Base-by-base conservation (phyloP, 1,284 basidiomycete genomes). In the Puccinia polysora region DNA sequence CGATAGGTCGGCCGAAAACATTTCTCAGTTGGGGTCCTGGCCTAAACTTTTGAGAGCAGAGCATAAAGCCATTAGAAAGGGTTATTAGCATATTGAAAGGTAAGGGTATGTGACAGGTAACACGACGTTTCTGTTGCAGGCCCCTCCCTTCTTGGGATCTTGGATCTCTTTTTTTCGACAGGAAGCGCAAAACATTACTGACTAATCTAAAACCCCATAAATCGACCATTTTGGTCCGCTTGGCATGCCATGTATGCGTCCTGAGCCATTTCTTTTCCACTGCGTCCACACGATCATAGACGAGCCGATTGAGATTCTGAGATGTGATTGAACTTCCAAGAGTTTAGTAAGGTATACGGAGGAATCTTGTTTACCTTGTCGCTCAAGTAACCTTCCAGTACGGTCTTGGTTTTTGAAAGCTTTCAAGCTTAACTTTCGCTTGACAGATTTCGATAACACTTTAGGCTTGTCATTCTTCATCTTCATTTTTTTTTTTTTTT, bases 211-310 rank as follows among this genome's bases (percentile, higher is more conserved):
- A 91, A 0, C 90, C 90, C 91, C 92, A 96, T 78, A 89, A 83
- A 75, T 87, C 87, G 75, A 87, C 84, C 93, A 96, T 95, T 75
- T 88, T 86, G 86, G 93, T 93, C 1, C 92, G 85, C 80, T 95
- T 96, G 0, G 92, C 88, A 77, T 96, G 93, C 89, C 91, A 96
- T 28, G 95, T 80, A 79, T 96, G 93, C 3, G 91, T 93, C 77
- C 92, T 90, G 0, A 97, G 84, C 93, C 93, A 96, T 8, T 83
- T 82, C 79, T 95, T 95, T 75, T 89, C 83, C 30, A 62, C 59
- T 62, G 43, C n/a, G 25, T 28, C n/a, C n/a, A n/a, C n/a, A n/a
- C n/a, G n/a, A n/a, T n/a, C n/a, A n/a, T n/a, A n/a, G n/a, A n/a
- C n/a, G n/a, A n/a, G n/a, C n/a, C n/a, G n/a, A n/a, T n/a, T n/a